Base-by-base conservation (phyloP, 2,329 filamentous ascomycete species). In the Cladosporium halotolerans region DNA sequence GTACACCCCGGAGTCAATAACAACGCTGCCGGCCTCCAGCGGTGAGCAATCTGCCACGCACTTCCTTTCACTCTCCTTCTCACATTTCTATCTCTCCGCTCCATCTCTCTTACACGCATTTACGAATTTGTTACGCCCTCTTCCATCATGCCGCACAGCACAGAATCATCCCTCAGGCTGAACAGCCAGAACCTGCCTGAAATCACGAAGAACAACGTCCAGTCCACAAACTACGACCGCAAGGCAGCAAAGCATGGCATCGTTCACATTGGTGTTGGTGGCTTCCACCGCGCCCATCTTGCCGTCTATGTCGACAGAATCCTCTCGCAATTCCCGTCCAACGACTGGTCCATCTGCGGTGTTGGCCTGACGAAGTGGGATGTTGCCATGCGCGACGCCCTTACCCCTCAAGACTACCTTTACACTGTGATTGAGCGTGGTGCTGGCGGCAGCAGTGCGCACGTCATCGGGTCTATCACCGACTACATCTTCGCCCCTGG, bases 391-490 rank as follows among this genome's bases (percentile, higher is more conserved):
- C 76, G 77, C 55, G 77, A 79, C 57, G 74, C 72, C 52, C 62
- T 79, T 53, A 60, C 57, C 14, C 66, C 69, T 4, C 77, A 79
- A 62, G 77, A 79, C 63, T 64, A 76, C 59, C 71, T 79, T 23
- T 79, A 79, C 70, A 79, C 77, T 8, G 70, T 79, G 50, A 72
- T 79, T 40, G 77, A 79, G 70, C 77, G 77, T n/a, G 77, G 76
- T 1, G 76, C 74, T 55, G 70, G 72, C 56, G 76, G 77, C 45
- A 79, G 72, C 70, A 60, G 61, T 45, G 73, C 76, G 60, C 68
- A 74, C 45, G 69, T 79, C 13, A 63, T 79, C 19, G 77, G 77
- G 59, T 76, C 75, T 68, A 79, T 79, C 70, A 77, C 72, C 58
- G 76, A 71, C 5, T 79, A 73, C 68, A 69, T 79, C 43, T 79